phyloP scores from a whole-genome alignment of 139 green algal species.

The Chlamydomonas schloesseri region DNA sequence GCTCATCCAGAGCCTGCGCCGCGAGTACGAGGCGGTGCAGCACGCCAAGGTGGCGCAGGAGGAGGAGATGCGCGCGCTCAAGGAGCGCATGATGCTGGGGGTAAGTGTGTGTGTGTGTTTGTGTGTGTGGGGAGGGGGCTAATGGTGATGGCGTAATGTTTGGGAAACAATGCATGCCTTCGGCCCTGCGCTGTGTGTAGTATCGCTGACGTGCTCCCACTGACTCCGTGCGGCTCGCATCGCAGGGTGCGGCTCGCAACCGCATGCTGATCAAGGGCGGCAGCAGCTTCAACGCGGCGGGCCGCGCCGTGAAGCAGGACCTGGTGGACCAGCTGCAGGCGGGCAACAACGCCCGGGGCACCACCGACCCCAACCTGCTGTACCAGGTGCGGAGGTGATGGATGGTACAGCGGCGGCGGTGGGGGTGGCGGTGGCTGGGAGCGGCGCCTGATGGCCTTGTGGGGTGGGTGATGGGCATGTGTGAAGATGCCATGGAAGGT shows the following conservation, averaged over 20 bases:
- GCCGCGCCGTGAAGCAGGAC: conserved; percentile 92
- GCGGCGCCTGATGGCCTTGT: too few species aligned
- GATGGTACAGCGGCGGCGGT: too few species aligned
- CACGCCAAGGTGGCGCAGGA: conserved; percentile 73
- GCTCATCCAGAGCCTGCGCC: conserved; percentile 79
- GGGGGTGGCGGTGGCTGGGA: too few species aligned
- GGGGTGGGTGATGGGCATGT: too few species aligned
- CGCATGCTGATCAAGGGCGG: conserved; percentile 88
- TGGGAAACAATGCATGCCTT: too few species aligned
- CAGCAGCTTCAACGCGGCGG: conserved; percentile 89
- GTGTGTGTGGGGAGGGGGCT: too few species aligned
- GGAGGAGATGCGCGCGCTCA: conserved; percentile 78
- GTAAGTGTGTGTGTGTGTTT: too few species aligned
- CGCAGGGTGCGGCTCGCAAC: conserved; percentile 80
- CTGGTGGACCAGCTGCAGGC: conserved; percentile 73
- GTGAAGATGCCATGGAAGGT: too few species aligned
- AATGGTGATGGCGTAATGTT: too few species aligned
- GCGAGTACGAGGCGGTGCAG: conserved; percentile 79
- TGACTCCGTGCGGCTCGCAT: too few species aligned
- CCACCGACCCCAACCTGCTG: conserved; percentile 62
- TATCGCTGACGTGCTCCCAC: too few species aligned
- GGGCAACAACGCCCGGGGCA: neutral
- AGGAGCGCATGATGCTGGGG: conserved; percentile 77
- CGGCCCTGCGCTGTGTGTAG: too few species aligned
- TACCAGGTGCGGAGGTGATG: conserved; percentile 61